Evolutionary conservation across 73 alveolate species (phyloP), one percentile per base, ranked within the genome.

Genomic region (Halteria grandinella): DNA sequence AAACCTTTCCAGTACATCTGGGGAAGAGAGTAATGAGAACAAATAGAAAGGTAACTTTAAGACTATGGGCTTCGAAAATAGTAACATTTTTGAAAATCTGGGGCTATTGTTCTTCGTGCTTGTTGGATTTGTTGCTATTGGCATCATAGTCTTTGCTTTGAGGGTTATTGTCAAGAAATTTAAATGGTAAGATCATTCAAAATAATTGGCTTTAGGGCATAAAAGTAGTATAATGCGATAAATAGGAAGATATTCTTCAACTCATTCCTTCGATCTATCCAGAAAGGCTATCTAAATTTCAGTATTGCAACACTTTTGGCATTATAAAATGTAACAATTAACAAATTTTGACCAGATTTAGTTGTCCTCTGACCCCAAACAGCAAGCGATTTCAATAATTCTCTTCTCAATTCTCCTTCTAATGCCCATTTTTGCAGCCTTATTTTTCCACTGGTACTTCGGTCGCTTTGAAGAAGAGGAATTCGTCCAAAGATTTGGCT

Each of bases 281-380:
- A 33, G 6, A 57, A 57, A 57, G 73, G 73, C 17, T 57, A 57
- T 57, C 20, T 57, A 29, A 29, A 29, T 25, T 57, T 57, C 23
- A 4, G 55, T 1, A 29, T 57, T 5, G 7, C 53, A n/a, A 33
- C 73, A 33, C 37, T 57, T 15, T 6, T 29, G 50, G 37, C 12
- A 18, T 29, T 57, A 29, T 33, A 10, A 37, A 60, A 21, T 3
- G 7, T 5, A 20, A 14, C 24, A n/a, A n/a, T n/a, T n/a, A n/a
- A n/a, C n/a, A n/a, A n/a, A n/a, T n/a, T n/a, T n/a, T n/a, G n/a
- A n/a, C n/a, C n/a, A n/a, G n/a, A n/a, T n/a, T n/a, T n/a, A n/a
- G n/a, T n/a, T n/a, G n/a, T n/a, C n/a, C n/a, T n/a, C n/a, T n/a
- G n/a, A n/a, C n/a, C n/a, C n/a, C n/a, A n/a, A n/a, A n/a, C n/a